Evolutionary conservation across 2,329 filamentous ascomycete species (phyloP), one percentile per base, ranked within the genome.

Genomic region (Tricladium varicosporioides): DNA sequence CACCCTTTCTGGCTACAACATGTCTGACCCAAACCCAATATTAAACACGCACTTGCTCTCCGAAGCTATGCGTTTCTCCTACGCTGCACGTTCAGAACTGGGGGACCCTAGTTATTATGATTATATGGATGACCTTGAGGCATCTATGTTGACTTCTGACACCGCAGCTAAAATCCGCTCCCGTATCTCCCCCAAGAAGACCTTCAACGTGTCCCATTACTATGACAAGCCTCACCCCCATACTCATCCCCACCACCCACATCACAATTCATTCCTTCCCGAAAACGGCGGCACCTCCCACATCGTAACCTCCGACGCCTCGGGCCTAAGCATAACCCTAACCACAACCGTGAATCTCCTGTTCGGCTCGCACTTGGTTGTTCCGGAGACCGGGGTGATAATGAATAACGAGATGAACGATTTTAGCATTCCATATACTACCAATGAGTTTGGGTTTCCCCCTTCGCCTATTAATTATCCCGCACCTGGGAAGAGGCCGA

Each of bases 61-160:
- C 67, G 94, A 97, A 77, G 88, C 92, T 11, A 91, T 96, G 76
- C 83, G 91, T 18, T 97, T 96, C 71, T 92, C 84, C 2, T 97
- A 97, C 70, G 92, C 87, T 3, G 77, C 88, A 65, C 85, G 92
- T 56, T 80, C 85, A n/a, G 80, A 86, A 27, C 81, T 97, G 0
- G 93, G 92, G 4, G 94, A 97, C 70, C 94, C 93, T 0, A 77
- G 75, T 1, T 96, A 88, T 69, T 82, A 95, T 3, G 63, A 78
- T 0, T 82, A 83, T 31, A 76, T 93, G 51, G 74, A 78, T 8
- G 71, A 75, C 7, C 87, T 88, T 63, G 86, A 97, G 71, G 70
- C 78, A 1, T 70, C 78, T 2, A 89, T 97, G 78, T 73, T 97
- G 15, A 81, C 81, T 45, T 73, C 80, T 0, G 70, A 74, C 0